These are phyloP conservation scores for Eimeria praecox DNA, from an alignment of 169 alveolate species.

Conservation along the genomic window DNA sequence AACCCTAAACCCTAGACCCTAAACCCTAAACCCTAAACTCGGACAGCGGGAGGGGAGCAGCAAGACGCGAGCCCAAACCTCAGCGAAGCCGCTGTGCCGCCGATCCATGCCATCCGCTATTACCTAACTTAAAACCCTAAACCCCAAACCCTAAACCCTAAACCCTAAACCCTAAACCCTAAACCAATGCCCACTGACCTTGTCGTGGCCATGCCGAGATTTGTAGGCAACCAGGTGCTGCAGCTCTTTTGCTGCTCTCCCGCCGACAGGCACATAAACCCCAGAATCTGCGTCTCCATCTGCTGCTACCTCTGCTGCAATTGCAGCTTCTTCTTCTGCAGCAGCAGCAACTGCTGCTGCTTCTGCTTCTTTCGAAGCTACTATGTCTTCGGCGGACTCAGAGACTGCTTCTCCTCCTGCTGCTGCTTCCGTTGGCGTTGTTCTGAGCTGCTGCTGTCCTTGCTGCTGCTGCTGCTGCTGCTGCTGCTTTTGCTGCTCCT, in stretches of 20 bases:
- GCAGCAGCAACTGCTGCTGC: slow-evolving; percentile 67
- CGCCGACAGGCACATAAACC: slow-evolving; percentile 28
- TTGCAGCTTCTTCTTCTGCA: slow-evolving; percentile 14
- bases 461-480: slow-evolving; percentile 28
- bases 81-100: background rate
- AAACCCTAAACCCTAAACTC: background rate
- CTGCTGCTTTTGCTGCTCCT: slow-evolving; percentile 45
- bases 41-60: background rate
- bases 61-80: background rate
- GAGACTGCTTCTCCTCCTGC: background rate
- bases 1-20: slow-evolving; percentile 5
- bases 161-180: background rate
- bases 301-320: slow-evolving; percentile 5
- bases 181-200: background rate
- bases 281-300: slow-evolving; percentile 34
- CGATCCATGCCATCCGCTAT: background rate
- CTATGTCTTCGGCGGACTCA: slow-evolving; percentile 38
- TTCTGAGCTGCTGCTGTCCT: background rate
- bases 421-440: slow-evolving; percentile 4
- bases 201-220: slow-evolving; percentile 40
- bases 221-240: slow-evolving; percentile 61
- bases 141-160: background rate
- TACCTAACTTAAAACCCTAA: background rate
- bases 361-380: slow-evolving; percentile 31
- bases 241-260: slow-evolving; percentile 39